phyloP scores from a whole-genome alignment of 805 yeast genomes.

The Monosporozyma aerobia region DNA sequence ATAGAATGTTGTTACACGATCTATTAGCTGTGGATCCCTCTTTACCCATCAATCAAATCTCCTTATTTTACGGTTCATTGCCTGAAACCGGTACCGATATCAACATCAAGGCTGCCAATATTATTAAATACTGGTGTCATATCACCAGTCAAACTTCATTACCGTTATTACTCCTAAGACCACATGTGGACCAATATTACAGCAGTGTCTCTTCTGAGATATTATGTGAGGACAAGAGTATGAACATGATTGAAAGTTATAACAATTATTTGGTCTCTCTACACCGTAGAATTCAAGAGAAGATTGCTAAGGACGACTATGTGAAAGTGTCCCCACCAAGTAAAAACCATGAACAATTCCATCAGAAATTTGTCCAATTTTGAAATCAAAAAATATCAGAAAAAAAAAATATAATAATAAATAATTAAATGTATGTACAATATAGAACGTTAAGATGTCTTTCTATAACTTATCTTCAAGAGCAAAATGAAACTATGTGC shows the following conservation, averaged over 20 bases:
- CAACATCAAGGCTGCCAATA: slow-evolving; percentile 55
- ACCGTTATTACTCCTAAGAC: slow-evolving; percentile 25
- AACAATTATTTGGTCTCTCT: slow-evolving; percentile 58
- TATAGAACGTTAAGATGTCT: neutral
- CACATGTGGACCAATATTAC: slow-evolving; percentile 26
- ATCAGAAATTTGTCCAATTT: slow-evolving; percentile 29
- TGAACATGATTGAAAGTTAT: slow-evolving; percentile 47
- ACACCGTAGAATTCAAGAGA: slow-evolving; percentile 54
- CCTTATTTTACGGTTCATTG: slow-evolving; percentile 37
- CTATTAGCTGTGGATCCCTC: slow-evolving; percentile 52
- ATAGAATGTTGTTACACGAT: slow-evolving; percentile 59
- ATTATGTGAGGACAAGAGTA: slow-evolving; percentile 65
- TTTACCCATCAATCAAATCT: slow-evolving; percentile 16
- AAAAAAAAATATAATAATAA: no score
- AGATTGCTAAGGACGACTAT: slow-evolving; percentile 38
- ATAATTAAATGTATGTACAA: neutral
- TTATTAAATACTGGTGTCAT: slow-evolving; percentile 42
- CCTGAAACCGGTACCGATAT: slow-evolving; percentile 66
- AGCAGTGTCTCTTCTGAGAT: slow-evolving; percentile 37
- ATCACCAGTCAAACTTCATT: slow-evolving; percentile 14
- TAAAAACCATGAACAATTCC: slow-evolving; percentile 21
- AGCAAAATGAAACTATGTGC: no score
- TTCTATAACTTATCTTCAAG: no score
- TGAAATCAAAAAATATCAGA: slow-evolving; percentile 4
- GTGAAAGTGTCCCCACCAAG: slow-evolving; percentile 17